A percentile compares a stretch with the other conserved stretches of the same genome.
These are phyloP conservation scores for Fagopyrum esculentum DNA, from an alignment of 148 eudicot species.

Conservation along the genomic window DNA sequence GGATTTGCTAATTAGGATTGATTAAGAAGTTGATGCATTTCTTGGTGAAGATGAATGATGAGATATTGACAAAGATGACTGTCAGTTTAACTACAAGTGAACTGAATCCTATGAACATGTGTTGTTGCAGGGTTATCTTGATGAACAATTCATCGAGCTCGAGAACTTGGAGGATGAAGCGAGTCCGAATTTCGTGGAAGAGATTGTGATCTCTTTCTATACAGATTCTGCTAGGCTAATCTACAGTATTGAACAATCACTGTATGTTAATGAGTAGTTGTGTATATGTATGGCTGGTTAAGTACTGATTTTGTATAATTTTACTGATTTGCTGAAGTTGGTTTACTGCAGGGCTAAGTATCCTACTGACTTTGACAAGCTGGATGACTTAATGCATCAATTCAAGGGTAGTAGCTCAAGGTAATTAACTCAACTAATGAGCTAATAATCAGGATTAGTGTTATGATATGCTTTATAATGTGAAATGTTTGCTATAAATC, in stretches of 20 bases:
- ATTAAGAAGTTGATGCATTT: not conserved
- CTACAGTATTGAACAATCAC: conserved; percentile 43
- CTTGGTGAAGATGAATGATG: not conserved
- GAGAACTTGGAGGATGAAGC: conserved; percentile 66
- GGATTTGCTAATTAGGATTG: too few relatives aligned
- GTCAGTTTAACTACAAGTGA: not conserved
- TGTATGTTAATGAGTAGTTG: conserved; percentile 33
- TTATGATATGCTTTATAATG: not conserved
- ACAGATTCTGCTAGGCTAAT: conserved; percentile 56
- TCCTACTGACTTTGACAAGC: conserved; percentile 49
- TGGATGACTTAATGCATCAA: conserved; percentile 77
- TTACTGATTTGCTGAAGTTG: not conserved
- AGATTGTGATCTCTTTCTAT: conserved; percentile 59
- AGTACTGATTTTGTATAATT: not conserved
- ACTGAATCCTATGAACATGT: not conserved
- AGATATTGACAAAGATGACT: too few relatives aligned
- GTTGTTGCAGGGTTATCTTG: conserved; percentile 55
- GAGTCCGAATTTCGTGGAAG: conserved; percentile 68
- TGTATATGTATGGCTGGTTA: not conserved
- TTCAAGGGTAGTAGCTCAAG: conserved; percentile 87
- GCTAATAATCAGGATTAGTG: not conserved
- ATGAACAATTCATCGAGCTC: conserved; percentile 63
- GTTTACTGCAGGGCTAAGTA: conserved; percentile 29
- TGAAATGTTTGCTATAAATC: not conserved
- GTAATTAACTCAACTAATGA: conserved; percentile 25